These are phyloP conservation scores for Aechmea fasciata DNA, from an alignment of 176 grass and related monocot genomes.

Conservation along the genomic window DNA sequence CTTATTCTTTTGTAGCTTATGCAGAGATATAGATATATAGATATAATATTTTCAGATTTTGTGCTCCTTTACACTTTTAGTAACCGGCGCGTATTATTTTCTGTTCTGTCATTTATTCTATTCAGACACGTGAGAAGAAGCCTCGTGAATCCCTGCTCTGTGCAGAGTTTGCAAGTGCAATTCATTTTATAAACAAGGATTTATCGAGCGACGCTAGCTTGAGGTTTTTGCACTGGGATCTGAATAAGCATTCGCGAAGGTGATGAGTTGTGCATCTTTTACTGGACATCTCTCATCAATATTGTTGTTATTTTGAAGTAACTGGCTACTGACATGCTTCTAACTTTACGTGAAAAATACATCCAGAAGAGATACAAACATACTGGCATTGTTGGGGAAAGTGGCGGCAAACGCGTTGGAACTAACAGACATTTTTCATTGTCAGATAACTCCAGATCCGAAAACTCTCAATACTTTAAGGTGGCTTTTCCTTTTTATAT, in stretches of 20 bases:
- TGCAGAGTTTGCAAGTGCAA: slow-evolving; percentile 84
- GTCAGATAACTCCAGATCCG: slow-evolving; percentile 34
- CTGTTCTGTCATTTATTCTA: slow-evolving; percentile 14
- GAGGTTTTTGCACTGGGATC: slow-evolving; percentile 96
- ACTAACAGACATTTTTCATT: slow-evolving; percentile 70
- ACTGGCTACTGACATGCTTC: not conserved
- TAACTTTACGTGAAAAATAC: slow-evolving; percentile 14
- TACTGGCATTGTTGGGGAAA: slow-evolving; percentile 59
- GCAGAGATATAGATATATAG: not conserved
- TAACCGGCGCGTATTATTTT: slow-evolving; percentile 25
- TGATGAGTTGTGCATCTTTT: slow-evolving; percentile 18
- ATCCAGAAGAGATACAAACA: slow-evolving; percentile 61
- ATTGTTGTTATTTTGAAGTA: not conserved
- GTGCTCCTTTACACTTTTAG: not conserved
- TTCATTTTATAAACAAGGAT: slow-evolving; percentile 76
- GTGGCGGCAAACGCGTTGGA: slow-evolving; percentile 71
- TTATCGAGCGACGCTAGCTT: slow-evolving; percentile 53
- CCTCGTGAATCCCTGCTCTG: slow-evolving; percentile 91
- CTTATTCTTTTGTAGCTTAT: not conserved
- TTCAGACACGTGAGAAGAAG: slow-evolving; percentile 91
- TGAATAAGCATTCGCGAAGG: slow-evolving; percentile 88
- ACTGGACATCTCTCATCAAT: not conserved
- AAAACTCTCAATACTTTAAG: slow-evolving; percentile 32
- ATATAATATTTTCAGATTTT: not conserved
- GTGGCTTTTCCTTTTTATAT: slow-evolving; percentile 22